Evolutionary conservation across 1,284 basidiomycete species (phyloP).

Genomic region (Anthracocystis walkeri): DNA sequence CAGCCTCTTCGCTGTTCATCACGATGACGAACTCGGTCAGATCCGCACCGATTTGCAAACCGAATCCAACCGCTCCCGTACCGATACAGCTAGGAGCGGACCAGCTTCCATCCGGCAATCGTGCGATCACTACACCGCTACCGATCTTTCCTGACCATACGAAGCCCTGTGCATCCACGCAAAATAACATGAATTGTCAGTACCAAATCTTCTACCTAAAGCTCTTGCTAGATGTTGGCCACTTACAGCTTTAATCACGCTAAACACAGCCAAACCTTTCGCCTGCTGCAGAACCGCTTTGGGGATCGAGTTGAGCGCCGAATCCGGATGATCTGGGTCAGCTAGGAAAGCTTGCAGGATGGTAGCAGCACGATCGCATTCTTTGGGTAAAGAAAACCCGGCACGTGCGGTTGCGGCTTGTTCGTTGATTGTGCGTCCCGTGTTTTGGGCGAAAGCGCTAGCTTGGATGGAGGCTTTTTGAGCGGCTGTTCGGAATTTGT

Average conservation of each 20-base stretch:
- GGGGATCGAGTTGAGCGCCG: slow-evolving; percentile 93
- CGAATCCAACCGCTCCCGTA: slow-evolving; percentile 90
- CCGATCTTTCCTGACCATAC: slow-evolving; percentile 96
- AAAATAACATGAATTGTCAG: not conserved
- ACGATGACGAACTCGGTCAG: slow-evolving; percentile 80
- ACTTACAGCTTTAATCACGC: slow-evolving; percentile 77
- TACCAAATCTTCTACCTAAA: not conserved
- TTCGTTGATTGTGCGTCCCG: slow-evolving; percentile 53
- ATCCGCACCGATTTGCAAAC: slow-evolving; percentile 83
- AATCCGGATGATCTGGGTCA: slow-evolving; percentile 86
- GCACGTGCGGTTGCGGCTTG: slow-evolving; percentile 60
- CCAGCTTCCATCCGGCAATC: slow-evolving; percentile 95
- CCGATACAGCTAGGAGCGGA: slow-evolving; percentile 96
- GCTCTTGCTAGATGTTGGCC: not conserved
- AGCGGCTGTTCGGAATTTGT: slow-evolving; percentile 83
- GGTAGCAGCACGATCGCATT: slow-evolving; percentile 82
- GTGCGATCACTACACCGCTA: slow-evolving; percentile 91
- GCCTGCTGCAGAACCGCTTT: slow-evolving; percentile 91
- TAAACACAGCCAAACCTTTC: slow-evolving; percentile 88
- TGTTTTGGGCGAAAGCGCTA: slow-evolving; percentile 63
- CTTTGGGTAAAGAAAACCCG: slow-evolving; percentile 67
- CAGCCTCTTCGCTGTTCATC: slow-evolving; percentile 95
- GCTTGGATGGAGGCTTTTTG: slow-evolving; percentile 77
- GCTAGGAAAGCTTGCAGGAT: slow-evolving; percentile 91
- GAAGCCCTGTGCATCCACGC: slow-evolving; percentile 75